Conservation (phyloP, 2,329 filamentous ascomycete genomes). For the Alternaria sp. region DNA sequence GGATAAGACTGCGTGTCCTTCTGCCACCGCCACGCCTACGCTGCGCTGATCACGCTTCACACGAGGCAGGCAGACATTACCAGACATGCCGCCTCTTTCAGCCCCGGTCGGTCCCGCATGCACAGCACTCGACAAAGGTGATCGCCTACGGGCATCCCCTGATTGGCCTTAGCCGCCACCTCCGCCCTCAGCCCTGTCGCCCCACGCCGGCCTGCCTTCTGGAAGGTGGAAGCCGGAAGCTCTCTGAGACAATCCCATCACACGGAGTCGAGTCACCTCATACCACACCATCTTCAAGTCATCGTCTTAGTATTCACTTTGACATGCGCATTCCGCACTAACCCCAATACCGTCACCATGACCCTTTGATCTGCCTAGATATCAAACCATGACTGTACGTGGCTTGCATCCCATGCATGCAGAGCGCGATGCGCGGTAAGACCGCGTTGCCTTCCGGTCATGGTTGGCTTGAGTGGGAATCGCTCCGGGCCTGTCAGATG, state of each 20-base stretch:
- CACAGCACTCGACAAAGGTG: conserved; percentile 10
- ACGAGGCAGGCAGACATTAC: background rate
- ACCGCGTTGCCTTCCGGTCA: background rate
- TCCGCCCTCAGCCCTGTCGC: conserved; percentile 24
- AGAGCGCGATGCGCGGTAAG: conserved; percentile 1
- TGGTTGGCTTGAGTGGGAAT: background rate
- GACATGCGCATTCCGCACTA: background rate
- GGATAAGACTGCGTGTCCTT: conserved; percentile 9
- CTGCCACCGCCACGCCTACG: background rate
- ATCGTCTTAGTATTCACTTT: background rate
- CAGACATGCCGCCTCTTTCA: background rate
- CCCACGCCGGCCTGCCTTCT: conserved; percentile 21
- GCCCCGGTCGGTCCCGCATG: conserved; percentile 20
- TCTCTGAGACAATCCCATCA: too few relatives aligned
- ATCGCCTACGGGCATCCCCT: conserved; percentile 19
- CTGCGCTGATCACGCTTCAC: background rate
- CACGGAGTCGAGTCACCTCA: background rate
- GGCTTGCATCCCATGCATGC: background rate
- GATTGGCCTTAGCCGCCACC: conserved; percentile 24
- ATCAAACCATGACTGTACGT: conserved; percentile 6
- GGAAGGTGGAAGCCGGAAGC: conserved; percentile 6
- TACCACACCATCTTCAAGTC: background rate
- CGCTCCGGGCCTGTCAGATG: conserved; percentile 13
- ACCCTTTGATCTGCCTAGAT: background rate
- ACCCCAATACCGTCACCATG: background rate